These are phyloP conservation scores for Syzygium syzygioides DNA, from an alignment of 441 rosid species.

Conservation along the genomic window DNA sequence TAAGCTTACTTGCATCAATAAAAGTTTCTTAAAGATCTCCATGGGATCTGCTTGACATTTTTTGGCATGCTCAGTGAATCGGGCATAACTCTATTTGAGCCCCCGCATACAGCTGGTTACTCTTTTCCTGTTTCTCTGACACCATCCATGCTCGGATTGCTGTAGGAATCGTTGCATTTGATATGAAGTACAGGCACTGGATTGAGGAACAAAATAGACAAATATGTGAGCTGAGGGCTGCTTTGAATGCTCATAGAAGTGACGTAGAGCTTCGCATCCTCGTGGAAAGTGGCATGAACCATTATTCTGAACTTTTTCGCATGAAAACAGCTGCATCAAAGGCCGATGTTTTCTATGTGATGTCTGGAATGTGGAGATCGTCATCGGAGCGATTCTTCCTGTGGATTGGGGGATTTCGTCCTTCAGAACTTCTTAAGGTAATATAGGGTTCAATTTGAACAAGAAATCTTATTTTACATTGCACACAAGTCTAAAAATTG, in stretches of 20 bases:
- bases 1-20: neutral
- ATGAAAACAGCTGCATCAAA: conserved; percentile 7
- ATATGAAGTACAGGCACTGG: conserved; percentile 12
- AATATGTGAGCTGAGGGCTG: conserved; percentile 1
- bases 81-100: neutral
- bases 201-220: conserved; percentile 11
- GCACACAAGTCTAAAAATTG: neutral
- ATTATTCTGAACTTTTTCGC: conserved; percentile 1
- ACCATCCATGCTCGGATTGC: neutral
- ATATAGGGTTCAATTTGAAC: neutral
- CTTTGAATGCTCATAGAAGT: neutral
- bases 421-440: conserved; percentile 15
- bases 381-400: conserved; percentile 8
- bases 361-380: conserved; percentile 7
- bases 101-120: neutral
- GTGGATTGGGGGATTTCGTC: conserved; percentile 17
- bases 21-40: neutral
- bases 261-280: conserved; percentile 3
- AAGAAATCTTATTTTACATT: neutral
- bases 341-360: conserved; percentile 3
- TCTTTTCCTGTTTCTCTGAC: neutral
- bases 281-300: conserved; percentile 5
- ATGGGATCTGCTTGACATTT: neutral
- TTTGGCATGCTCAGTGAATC: neutral
- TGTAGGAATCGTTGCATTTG: conserved; percentile 1